Conservation (phyloP, 2,329 filamentous ascomycete species). For the Dactylonectria estremocensis region DNA sequence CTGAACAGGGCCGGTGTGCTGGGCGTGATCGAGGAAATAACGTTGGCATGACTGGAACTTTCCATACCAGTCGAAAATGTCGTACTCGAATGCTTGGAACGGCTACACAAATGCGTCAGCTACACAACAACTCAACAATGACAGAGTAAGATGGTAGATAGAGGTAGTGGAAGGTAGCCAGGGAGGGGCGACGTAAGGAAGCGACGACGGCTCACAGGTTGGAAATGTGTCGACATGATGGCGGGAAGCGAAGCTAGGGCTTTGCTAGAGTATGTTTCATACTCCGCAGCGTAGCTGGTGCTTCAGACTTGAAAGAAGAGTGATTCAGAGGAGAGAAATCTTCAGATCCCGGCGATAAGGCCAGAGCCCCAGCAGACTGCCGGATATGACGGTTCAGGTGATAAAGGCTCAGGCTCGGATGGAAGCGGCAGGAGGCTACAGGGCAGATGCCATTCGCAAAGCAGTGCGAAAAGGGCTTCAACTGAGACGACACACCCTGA, state of each 20-base stretch:
- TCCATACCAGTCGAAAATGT: conserved; percentile 94
- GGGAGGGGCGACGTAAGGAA: too few relatives aligned
- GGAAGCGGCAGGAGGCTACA: conserved; percentile 3
- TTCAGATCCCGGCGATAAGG: conserved; percentile 1
- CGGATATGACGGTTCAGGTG: conserved; percentile 2
- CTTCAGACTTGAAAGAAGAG: neutral
- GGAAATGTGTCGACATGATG: conserved; percentile 47
- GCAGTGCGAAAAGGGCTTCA: conserved; percentile 12
- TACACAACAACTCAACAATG: conserved; percentile 11
- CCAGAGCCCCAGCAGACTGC: too few relatives aligned
- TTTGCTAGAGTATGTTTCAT: conserved; percentile 16
- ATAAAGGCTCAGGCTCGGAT: neutral
- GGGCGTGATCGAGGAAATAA: conserved; percentile 93
- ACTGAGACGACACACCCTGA: conserved; percentile 18
- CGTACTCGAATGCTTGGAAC: conserved; percentile 70
- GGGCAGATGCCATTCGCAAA: conserved; percentile 12
- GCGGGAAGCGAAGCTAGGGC: conserved; percentile 6
- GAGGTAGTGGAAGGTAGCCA: neutral
- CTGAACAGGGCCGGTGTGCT: conserved; percentile 86
- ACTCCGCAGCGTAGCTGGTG: conserved; percentile 2
- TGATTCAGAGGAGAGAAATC: neutral
- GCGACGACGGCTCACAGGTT: conserved; percentile 37
- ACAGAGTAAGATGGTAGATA: neutral
- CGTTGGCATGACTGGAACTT: conserved; percentile 90
- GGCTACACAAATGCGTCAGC: conserved; percentile 54